Evolutionary conservation across 768 basidiomycete genomes (phyloP), one percentile per base, ranked within the genome.

Genomic region (Crucibulum laeve): DNA sequence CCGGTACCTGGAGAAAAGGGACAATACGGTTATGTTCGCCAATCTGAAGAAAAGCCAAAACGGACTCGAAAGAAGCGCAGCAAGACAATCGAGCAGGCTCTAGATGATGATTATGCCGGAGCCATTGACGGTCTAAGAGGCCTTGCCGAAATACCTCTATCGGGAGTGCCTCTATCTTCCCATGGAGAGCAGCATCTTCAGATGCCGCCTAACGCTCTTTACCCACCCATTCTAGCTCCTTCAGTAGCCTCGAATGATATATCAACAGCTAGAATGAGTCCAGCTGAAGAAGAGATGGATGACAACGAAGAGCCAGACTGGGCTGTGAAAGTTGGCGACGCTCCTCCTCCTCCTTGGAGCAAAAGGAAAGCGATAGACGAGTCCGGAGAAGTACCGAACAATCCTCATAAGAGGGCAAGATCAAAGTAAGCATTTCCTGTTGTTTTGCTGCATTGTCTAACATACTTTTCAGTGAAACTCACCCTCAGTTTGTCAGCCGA

Each of bases 1-100:
- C 82, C 85, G 2, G 61, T 61, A 1, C 76, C 71, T 6, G 87
- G 86, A 18, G 84, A 86, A 60, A 87, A 89, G 55, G 87, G 87
- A 0, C 87, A 89, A 47, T 88, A 87, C 50, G 87, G 86, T 23
- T 90, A 87, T 48, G 83, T 90, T 22, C 83, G 88, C 7, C 76
- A 82, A 53, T 67, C 82, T 0, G 87, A 88, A 52, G 82, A 80
- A 53, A 87, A 82, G 56, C 67, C 70, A 2, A 88, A 77, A 56
- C 72, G 71, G n/a, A 47, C 58, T 5, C 66, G 78, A 43, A 80
- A 72, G 60, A 81, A 70, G 53, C 73, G 68, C 22, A 46, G 41
- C 19, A 71, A 65, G 50, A 57, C 57, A 15, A 47, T 53, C 4
- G 53, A 64, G 30, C 21, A n/a, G 8, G 3, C 19, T 4, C 21